Evolutionary conservation across 164 flowering plant genomes (phyloP).

Genomic region (Macadamia tetraphylla): DNA sequence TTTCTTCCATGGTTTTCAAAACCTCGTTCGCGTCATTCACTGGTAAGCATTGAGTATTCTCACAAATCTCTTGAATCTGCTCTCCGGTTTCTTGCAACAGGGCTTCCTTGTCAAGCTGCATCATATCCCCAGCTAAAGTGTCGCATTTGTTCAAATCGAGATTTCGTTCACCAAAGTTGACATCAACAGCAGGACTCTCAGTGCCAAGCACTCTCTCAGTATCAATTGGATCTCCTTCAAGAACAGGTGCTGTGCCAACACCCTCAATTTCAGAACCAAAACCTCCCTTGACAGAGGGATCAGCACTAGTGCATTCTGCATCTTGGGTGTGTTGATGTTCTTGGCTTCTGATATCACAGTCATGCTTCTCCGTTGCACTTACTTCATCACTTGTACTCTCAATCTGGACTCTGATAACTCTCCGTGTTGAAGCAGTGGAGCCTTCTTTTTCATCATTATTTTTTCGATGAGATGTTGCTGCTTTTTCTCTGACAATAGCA

Average conservation of each 20-base stretch:
- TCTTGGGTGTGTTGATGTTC: slow-evolving; percentile 73
- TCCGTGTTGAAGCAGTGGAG: slow-evolving; percentile 46
- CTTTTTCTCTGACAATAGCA: slow-evolving; percentile 16
- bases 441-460: slow-evolving; percentile 35
- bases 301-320: slow-evolving; percentile 58
- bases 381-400: slow-evolving; percentile 51
- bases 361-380: slow-evolving; percentile 81
- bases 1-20: slow-evolving; percentile 16
- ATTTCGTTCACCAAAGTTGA: slow-evolving; percentile 21
- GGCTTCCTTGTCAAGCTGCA: slow-evolving; percentile 68
- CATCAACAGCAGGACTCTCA: slow-evolving; percentile 46
- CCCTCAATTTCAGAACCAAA: slow-evolving; percentile 85
- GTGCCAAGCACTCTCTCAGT: slow-evolving; percentile 71
- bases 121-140: slow-evolving; percentile 49
- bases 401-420: slow-evolving; percentile 25
- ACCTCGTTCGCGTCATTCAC: slow-evolving; percentile 23
- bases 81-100: slow-evolving; percentile 39
- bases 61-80: slow-evolving; percentile 15
- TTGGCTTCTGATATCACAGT: slow-evolving; percentile 54
- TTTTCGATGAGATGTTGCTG: slow-evolving; percentile 13
- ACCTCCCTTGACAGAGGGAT: slow-evolving; percentile 41
- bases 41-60: slow-evolving; percentile 22
- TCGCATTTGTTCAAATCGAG: slow-evolving; percentile 32
- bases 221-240: slow-evolving; percentile 44
- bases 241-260: slow-evolving; percentile 44